Conservation (phyloP, 345 rosid genomes). For the Cochlearia excelsa region DNA sequence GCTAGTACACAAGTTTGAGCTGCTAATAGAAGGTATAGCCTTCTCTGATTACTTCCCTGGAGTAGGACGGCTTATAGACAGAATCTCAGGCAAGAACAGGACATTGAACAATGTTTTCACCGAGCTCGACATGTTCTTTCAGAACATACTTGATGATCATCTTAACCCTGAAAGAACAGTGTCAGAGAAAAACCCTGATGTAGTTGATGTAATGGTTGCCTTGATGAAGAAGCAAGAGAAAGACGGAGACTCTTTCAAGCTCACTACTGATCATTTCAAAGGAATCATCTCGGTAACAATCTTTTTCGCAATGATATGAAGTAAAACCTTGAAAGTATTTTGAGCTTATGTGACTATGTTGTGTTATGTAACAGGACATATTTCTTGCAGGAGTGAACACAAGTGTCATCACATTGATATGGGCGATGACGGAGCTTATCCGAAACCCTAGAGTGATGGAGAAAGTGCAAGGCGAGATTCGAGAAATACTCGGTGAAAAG, state of each 20-base stretch:
- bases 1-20: constrained; percentile 37
- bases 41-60: constrained; percentile 45
- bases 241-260: constrained; percentile 21
- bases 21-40: constrained; percentile 29
- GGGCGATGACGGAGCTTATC: constrained; percentile 67
- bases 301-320: background rate
- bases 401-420: constrained; percentile 48
- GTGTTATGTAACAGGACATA: constrained; percentile 40
- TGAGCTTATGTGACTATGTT: too few species aligned
- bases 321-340: too few species aligned
- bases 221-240: constrained; percentile 27
- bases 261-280: constrained; percentile 31
- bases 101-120: constrained; percentile 35
- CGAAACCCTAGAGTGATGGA: constrained; percentile 56
- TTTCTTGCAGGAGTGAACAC: constrained; percentile 64
- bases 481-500: constrained; percentile 42
- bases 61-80: constrained; percentile 43
- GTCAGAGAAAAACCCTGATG: constrained; percentile 33
- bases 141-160: constrained; percentile 44
- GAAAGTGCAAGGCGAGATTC: constrained; percentile 56
- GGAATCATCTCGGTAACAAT: constrained; percentile 32
- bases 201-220: constrained; percentile 30
- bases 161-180: constrained; percentile 33
- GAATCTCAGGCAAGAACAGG: constrained; percentile 30
- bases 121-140: constrained; percentile 42